A percentile compares a stretch with the other conserved stretches of the same genome.
phyloP scores from a whole-genome alignment of 1,139 yeast genomes.

The Ashbya aceris region DNA sequence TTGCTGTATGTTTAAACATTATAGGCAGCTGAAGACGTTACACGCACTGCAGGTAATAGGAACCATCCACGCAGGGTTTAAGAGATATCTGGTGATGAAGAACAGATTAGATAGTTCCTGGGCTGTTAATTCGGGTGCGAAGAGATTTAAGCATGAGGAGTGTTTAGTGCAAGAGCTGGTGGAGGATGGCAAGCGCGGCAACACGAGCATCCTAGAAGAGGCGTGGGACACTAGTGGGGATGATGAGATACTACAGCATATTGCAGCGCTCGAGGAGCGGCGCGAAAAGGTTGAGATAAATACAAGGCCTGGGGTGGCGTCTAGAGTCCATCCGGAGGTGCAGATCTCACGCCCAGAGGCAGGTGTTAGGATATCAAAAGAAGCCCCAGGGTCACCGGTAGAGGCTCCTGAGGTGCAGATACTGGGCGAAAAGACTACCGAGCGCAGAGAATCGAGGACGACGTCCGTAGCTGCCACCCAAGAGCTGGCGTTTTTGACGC shows the following conservation, averaged over 20 bases:
- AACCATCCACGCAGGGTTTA: background rate
- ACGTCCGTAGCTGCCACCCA: slow-evolving; percentile 1
- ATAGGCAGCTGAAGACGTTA: too few species aligned
- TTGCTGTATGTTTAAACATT: too few species aligned
- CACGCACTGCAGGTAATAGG: too few species aligned
- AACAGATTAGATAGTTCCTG: background rate
- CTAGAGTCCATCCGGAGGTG: too few species aligned
- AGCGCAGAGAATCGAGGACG: too few species aligned
- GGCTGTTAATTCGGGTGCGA: background rate
- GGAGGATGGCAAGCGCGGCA: background rate
- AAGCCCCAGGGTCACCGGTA: too few species aligned
- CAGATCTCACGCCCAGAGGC: too few species aligned
- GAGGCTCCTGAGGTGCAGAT: too few species aligned
- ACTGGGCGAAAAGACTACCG: too few species aligned
- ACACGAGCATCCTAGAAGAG: slow-evolving; percentile 3
- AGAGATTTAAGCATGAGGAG: background rate
- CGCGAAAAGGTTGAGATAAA: too few species aligned
- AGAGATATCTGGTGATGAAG: background rate
- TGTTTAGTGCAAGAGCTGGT: background rate
- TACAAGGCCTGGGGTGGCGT: too few species aligned
- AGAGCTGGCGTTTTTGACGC: slow-evolving; percentile 14
- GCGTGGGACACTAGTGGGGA: slow-evolving; percentile 8
- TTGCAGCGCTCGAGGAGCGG: slow-evolving; percentile 5
- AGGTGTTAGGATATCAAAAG: too few species aligned
- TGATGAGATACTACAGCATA: slow-evolving; percentile 6